Conservation (phyloP, 495 filamentous ascomycete genomes). For the Delitschia confertaspora region DNA sequence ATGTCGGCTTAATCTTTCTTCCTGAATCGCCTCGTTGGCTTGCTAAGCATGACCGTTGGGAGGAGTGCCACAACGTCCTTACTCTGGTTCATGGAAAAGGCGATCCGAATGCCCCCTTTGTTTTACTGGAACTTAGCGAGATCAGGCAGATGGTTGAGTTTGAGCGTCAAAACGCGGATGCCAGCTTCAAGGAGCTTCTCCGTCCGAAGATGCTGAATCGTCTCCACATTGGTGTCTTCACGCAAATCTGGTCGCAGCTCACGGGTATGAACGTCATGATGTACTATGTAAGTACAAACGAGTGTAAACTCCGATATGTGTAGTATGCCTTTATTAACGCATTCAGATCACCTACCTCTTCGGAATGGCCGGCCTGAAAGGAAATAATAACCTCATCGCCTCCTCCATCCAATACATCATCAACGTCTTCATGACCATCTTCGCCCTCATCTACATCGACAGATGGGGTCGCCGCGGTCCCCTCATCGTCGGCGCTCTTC, state of each 20-base stretch:
- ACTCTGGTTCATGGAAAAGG: slow-evolving; percentile 60
- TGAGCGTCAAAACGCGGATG: slow-evolving; percentile 53
- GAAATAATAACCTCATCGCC: slow-evolving; percentile 50
- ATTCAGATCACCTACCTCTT: slow-evolving; percentile 39
- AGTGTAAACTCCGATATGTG: neutral
- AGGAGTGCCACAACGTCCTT: slow-evolving; percentile 56
- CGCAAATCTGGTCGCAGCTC: slow-evolving; percentile 77
- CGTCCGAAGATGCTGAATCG: slow-evolving; percentile 64
- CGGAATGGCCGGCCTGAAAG: slow-evolving; percentile 16
- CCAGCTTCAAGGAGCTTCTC: slow-evolving; percentile 62
- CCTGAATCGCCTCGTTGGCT: slow-evolving; percentile 76
- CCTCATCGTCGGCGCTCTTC: slow-evolving; percentile 52
- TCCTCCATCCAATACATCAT: slow-evolving; percentile 69
- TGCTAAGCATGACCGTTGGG: slow-evolving; percentile 64
- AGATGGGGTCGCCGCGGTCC: slow-evolving; percentile 54
- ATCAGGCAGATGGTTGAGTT: slow-evolving; percentile 64
- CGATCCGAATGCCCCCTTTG: slow-evolving; percentile 51
- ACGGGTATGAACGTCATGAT: slow-evolving; percentile 87
- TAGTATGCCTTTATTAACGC: neutral
- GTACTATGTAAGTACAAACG: slow-evolving; percentile 35
- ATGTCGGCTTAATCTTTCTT: slow-evolving; percentile 53
- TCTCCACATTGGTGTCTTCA: slow-evolving; percentile 65
- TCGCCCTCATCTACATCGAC: slow-evolving; percentile 46
- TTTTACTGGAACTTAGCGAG: slow-evolving; percentile 57
- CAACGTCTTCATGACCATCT: slow-evolving; percentile 46